These are phyloP conservation scores for Acer campestre DNA, from an alignment of 345 rosid species.

Conservation along the genomic window DNA sequence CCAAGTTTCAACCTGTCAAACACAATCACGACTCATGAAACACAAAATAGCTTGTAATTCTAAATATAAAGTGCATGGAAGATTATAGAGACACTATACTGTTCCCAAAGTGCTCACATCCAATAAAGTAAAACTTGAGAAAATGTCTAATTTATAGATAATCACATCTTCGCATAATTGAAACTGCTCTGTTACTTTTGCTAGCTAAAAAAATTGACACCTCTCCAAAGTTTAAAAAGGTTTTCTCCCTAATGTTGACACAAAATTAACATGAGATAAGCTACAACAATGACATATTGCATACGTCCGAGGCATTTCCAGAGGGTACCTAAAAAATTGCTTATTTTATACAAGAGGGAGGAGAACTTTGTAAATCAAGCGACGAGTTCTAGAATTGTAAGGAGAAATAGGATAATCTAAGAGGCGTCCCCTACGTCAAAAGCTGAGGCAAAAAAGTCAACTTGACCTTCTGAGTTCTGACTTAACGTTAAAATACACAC, in stretches of 20 bases:
- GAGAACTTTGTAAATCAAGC: not conserved
- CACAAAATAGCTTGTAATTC: not conserved
- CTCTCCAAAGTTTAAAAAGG: not conserved
- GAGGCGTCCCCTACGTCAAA: not conserved
- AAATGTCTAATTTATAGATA: not conserved
- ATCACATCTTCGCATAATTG: not conserved
- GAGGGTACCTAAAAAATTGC: not conserved
- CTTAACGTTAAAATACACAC: not conserved
- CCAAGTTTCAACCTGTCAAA: constrained; percentile 66
- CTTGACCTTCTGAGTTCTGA: not conserved
- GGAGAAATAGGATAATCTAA: not conserved
- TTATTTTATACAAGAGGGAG: not conserved
- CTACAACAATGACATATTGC: not conserved
- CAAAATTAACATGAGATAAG: not conserved
- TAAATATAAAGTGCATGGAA: not conserved
- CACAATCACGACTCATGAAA: not conserved
- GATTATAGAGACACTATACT: not conserved
- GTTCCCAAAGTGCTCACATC: not conserved
- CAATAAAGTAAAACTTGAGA: not conserved
- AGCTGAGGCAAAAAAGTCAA: not conserved
- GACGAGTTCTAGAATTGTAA: not conserved
- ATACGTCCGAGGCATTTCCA: not conserved
- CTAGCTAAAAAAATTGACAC: not conserved
- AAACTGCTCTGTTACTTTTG: not conserved
- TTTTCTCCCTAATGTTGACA: not conserved